phyloP scores from a whole-genome alignment of 1,139 yeast species.

The Geotrichum australiense region DNA sequence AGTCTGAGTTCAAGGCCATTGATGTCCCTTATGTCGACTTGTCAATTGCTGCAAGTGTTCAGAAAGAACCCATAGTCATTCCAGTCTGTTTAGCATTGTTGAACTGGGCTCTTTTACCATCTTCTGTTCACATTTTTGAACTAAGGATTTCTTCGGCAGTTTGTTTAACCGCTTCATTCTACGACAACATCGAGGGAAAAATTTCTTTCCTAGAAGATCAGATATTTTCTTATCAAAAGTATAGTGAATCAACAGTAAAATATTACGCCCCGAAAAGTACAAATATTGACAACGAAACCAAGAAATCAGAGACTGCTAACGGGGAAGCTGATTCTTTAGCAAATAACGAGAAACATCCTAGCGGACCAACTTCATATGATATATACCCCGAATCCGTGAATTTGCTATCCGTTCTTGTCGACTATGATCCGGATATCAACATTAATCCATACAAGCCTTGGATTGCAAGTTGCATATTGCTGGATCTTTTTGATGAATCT shows the following conservation, averaged over 20 bases:
- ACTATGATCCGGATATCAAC: constrained; percentile 67
- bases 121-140: constrained; percentile 80
- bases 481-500: constrained; percentile 54
- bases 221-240: constrained; percentile 40
- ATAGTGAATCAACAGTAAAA: constrained; percentile 16
- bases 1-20: constrained; percentile 62
- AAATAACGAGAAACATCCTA: constrained; percentile 9
- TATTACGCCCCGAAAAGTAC: constrained; percentile 1
- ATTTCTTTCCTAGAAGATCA: constrained; percentile 57
- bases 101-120: constrained; percentile 72
- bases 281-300: constrained; percentile 15
- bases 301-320: constrained; percentile 6
- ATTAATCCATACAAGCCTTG: constrained; percentile 82
- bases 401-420: constrained; percentile 62
- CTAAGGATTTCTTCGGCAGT: constrained; percentile 64
- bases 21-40: constrained; percentile 93
- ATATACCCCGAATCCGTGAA: constrained; percentile 36
- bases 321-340: too few relatives aligned
- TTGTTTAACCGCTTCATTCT: constrained; percentile 62
- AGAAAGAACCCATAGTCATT: constrained; percentile 32
- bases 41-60: constrained; percentile 45
- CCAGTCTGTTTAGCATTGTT: constrained; percentile 73
- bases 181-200: constrained; percentile 58
- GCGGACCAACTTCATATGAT: constrained; percentile 12
- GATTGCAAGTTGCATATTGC: constrained; percentile 69